phyloP scores from a whole-genome alignment of 1,284 basidiomycete species.

The Ceratobasidium sp. region DNA sequence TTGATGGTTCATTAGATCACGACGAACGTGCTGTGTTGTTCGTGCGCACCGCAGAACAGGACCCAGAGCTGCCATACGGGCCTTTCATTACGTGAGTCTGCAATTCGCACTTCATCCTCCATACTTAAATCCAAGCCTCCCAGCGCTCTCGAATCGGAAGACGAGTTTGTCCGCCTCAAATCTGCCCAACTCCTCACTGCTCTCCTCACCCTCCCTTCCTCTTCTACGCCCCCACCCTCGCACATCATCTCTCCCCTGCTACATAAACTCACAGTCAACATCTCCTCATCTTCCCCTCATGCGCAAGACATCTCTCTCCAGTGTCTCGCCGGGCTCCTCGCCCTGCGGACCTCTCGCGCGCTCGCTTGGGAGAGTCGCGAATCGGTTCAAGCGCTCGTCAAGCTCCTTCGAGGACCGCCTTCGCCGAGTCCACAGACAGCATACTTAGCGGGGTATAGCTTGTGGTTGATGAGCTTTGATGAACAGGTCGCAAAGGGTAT shows the following conservation, averaged over 20 bases:
- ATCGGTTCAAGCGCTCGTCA: constrained; percentile 5
- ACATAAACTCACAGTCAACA: constrained; percentile 50
- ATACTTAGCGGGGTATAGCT: constrained; percentile 91
- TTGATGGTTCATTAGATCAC: constrained; percentile 63
- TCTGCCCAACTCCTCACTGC: constrained; percentile 88
- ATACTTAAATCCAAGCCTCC: constrained; percentile 37
- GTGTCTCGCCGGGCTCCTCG: constrained; percentile 86
- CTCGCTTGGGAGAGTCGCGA: constrained; percentile 44
- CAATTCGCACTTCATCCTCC: constrained; percentile 17
- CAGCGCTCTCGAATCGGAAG: constrained; percentile 84
- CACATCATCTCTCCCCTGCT: constrained; percentile 74
- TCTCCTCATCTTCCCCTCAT: constrained; percentile 67
- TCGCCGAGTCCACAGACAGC: constrained; percentile 88
- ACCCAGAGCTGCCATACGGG: constrained; percentile 84
- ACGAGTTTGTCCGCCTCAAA: constrained; percentile 94
- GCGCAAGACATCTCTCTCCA: constrained; percentile 92
- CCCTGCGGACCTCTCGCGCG: constrained; percentile 55
- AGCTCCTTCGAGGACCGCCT: constrained; percentile 13
- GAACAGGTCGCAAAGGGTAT: constrained; percentile 84
- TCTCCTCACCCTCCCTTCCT: constrained; percentile 63
- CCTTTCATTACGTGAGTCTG: constrained; percentile 79
- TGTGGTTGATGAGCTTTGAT: constrained; percentile 96
- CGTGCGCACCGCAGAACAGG: constrained; percentile 64
- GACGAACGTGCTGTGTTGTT: constrained; percentile 83
- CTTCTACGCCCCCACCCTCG: constrained; percentile 54